Base-by-base conservation (phyloP, 1,139 yeast genomes). In the Lodderomyces margitis region DNA sequence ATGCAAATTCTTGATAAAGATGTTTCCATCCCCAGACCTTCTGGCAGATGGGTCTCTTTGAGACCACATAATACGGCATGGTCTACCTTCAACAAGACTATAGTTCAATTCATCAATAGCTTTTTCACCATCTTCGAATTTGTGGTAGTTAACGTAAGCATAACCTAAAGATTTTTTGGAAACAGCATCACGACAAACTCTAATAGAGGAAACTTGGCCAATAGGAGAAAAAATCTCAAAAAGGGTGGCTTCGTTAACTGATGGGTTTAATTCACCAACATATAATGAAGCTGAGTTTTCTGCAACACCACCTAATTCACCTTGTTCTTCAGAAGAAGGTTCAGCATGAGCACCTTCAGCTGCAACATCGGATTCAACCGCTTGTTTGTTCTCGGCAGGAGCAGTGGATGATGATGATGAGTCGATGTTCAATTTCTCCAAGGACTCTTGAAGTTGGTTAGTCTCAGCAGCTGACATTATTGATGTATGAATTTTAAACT, bases 61-160 rank as follows among this genome's bases (percentile, higher is more conserved):
- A 55, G 98, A 89, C 97, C 98, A 91, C 98, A 94, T 94, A 75
- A 92, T 92, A 74, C 99, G 91, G 75, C 98, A 89, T 59, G 97
- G 92, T 64, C 87, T 89, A 62, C 97, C 98, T 72, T 91, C 92
- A 72, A 92, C 83, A 61, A 82, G 83, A 49, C 89, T 73, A 76
- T 92, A 92, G 87, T 92, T 94, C 72, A 94, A 81, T 70, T 89
- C 95, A 64, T 89, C 96, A 66, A 92, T 78, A 53, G 99, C 98
- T 63, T 80, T 83, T 73, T 86, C 92, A 61, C 96, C 98, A 64
- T 94, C 97, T 52, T 78, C 86, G 54, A 80, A 70, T 68, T 84
- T 82, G 77, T 86, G 92, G 83, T 75, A 92, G 85, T 92, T 92
- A 61, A 94, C 97, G 74, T 92, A 92, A 61, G 98, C 98, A 70